Evolutionary conservation across 495 filamentous ascomycete genomes (phyloP).

Genomic region (Lineolata rhizophorae): DNA sequence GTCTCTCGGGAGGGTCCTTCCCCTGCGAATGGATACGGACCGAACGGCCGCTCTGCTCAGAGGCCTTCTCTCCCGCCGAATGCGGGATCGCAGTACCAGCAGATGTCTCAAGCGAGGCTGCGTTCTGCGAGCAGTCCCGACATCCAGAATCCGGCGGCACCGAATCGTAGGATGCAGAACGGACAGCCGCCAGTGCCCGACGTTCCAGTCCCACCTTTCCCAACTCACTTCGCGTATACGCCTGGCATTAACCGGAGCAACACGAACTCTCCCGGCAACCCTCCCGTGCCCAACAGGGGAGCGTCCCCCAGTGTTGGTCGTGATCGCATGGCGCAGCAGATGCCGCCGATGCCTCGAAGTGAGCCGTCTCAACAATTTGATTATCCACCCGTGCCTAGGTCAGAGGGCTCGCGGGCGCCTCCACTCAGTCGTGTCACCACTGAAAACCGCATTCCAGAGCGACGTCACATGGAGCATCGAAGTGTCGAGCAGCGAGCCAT

Average conservation of each 20-base stretch:
- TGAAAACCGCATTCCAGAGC: slow-evolving; percentile 2
- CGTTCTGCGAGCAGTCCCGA: slow-evolving; percentile 52
- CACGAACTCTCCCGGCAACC: slow-evolving; percentile 26
- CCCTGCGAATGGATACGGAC: slow-evolving; percentile 32
- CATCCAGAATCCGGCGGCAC: slow-evolving; percentile 30
- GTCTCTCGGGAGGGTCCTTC: slow-evolving; percentile 59
- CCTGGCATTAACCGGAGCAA: slow-evolving; percentile 42
- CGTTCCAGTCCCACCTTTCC: slow-evolving; percentile 40
- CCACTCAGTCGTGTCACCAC: slow-evolving; percentile 8
- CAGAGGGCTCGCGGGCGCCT: slow-evolving; percentile 6
- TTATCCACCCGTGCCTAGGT: slow-evolving; percentile 5
- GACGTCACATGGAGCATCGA: slow-evolving; percentile 3
- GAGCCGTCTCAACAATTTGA: slow-evolving; percentile 5
- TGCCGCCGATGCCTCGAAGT: neutral
- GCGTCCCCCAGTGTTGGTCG: slow-evolving; percentile 21
- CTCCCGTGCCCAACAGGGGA: slow-evolving; percentile 20
- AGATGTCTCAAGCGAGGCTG: slow-evolving; percentile 28
- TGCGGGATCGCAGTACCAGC: slow-evolving; percentile 33
- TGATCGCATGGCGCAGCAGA: slow-evolving; percentile 10
- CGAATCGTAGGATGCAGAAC: slow-evolving; percentile 26
- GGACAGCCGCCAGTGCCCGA: slow-evolving; percentile 46
- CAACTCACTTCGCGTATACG: slow-evolving; percentile 36
- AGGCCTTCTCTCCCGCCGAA: slow-evolving; percentile 70
- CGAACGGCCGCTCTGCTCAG: slow-evolving; percentile 39
- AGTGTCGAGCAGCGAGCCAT: neutral